Evolutionary conservation across 495 filamentous ascomycete species (phyloP), one percentile per base, ranked within the genome.

Genomic region (Chaetomium fimeti): DNA sequence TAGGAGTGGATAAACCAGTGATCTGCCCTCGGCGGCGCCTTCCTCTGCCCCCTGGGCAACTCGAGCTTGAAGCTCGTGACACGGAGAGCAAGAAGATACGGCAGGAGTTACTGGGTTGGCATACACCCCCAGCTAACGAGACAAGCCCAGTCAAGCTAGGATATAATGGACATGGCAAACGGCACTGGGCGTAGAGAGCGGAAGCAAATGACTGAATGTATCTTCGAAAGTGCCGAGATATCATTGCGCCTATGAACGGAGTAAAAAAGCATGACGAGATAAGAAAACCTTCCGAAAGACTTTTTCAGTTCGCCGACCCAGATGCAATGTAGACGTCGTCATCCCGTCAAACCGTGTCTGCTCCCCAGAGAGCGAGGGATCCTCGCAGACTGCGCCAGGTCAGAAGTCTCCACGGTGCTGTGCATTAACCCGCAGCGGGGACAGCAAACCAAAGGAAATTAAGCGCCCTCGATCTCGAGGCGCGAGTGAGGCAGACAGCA

Each of bases 261-360:
- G 29, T 32, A 18, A 67, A 18, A 67, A 53, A 64, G 20, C 57
- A 51, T 22, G n/a, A 60, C 12, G 38, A 9, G 13, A 60, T 13
- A 52, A 57, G 42, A 67, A 53, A 61, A 64, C 61, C 66, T 27
- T 64, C 62, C 51, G 13, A 66, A 56, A 54, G 45, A 49, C 61
- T 27, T 66, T 74, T 75, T 70, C n/a, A 67, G 47, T 73, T 74
- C 75, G 62, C 68, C 73, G 65, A 57, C 54, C 63, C 66, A 65
- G 36, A 80, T 78, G 78, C 77, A 77, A 78, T 73, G 71, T 61
- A 75, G 73, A 77, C 73, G 71, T 80, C 79, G 72, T 77, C 79
- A 79, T 78, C 75, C 79, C 74, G 68, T 77, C 60, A 61, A 68
- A 74, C 71, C 68, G 66, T 71, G 68, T 72, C 76, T 74, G 70